Base-by-base conservation (phyloP, 2,329 filamentous ascomycete species). In the Aspergillus fructus region DNA sequence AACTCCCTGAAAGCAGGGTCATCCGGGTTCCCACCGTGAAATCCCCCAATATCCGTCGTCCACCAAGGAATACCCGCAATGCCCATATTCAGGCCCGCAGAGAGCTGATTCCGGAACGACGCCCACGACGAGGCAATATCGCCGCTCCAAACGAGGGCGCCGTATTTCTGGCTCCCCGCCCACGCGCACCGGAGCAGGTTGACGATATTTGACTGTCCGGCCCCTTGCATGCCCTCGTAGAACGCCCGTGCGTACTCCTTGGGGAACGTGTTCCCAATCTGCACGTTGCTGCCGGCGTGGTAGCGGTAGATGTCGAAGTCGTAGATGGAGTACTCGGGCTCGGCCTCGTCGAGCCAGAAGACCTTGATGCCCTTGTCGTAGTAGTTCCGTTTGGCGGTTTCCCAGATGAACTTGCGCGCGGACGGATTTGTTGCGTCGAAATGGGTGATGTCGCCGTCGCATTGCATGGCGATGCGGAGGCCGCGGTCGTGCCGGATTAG, bases 1-100 rank as follows among this genome's bases (percentile, higher is more conserved):
- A 89, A 72, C 65, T 89, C 86, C 7, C 84, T 77, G 70, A 89
- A 89, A 0, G 64, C 74, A 1, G 75, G 71, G 47, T 86, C 80
- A 1, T 75, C 68, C 0, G 85, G 83, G 59, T 86, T 78, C 0
- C 86, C 86, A 5, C 86, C 86, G 64, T 89, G 86, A 65, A 89
- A 89, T 0, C 87, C 87, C 2, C 87, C 86, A 52, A 89, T 89
- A 63, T 89, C 86, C 0, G 86, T 89, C 0, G 86, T 89, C 84
- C 85, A 89, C 85, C 85, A 88, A 0, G 85, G 81, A 9, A 89
- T 78, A 0, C 86, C 86, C 0, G 84, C 78, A 4, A 89, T 72
- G 0, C 85, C 86, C 82, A 88, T 87, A 66, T 87, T 86, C 19
- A 89, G 73, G 0, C 86, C 86, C 0, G 86, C 86, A 0, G 83